Percentiles rank a stretch among this genome's conserved stretches.
phyloP scores from a whole-genome alignment of 2,329 filamentous ascomycete species.

The Chaetomium strumarium region DNA sequence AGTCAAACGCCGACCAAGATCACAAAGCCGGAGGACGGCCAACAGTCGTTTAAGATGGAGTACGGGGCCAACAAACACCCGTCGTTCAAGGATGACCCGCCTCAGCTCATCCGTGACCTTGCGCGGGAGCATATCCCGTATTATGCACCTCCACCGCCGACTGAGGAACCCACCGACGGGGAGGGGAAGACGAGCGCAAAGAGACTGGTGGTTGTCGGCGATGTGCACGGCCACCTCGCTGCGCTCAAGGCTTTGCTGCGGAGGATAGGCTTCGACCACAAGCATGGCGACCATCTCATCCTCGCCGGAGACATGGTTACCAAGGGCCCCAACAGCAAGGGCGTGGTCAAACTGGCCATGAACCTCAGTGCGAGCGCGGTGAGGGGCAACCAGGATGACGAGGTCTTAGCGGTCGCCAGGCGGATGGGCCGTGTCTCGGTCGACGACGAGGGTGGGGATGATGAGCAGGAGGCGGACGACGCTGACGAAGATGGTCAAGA shows the following conservation, averaged over 20 bases:
- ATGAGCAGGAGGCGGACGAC: not conserved
- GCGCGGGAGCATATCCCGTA: slow-evolving; percentile 27
- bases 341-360: slow-evolving; percentile 71
- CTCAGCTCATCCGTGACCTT: slow-evolving; percentile 28
- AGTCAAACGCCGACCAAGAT: not conserved
- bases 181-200: slow-evolving; percentile 31
- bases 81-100: slow-evolving; percentile 28
- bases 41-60: slow-evolving; percentile 28
- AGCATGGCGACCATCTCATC: slow-evolving; percentile 64
- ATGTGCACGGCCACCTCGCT: slow-evolving; percentile 81
- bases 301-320: slow-evolving; percentile 74
- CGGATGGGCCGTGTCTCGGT: slow-evolving; percentile 20
- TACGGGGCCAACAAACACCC: slow-evolving; percentile 38
- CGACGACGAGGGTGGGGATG: not conserved
- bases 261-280: slow-evolving; percentile 55
- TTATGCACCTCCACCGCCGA: slow-evolving; percentile 25
- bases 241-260: slow-evolving; percentile 61
- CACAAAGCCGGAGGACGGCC: slow-evolving; percentile 1
- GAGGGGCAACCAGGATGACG: slow-evolving; percentile 89
- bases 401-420: slow-evolving; percentile 62
- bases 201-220: slow-evolving; percentile 75
- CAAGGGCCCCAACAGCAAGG: slow-evolving; percentile 78
- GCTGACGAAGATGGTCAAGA: slow-evolving; percentile 12
- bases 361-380: slow-evolving; percentile 71
- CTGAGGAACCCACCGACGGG: slow-evolving; percentile 19